Percentiles rank a stretch among this genome's conserved stretches.
Evolutionary conservation across 768 basidiomycete species (phyloP).

Genomic region (Hygrophoropsis aurantiaca): DNA sequence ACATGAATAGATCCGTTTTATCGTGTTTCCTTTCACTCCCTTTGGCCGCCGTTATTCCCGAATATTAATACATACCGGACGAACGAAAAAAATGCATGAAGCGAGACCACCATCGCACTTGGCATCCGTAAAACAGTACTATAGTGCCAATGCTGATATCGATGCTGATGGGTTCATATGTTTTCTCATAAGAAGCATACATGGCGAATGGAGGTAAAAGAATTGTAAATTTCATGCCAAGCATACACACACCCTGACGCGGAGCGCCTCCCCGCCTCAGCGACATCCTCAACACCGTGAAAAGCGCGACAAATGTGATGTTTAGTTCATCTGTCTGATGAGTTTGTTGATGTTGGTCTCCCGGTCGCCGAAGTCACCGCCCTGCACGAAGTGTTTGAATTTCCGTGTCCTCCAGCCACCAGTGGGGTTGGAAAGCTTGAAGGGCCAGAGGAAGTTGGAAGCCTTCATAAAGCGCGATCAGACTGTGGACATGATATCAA

Average conservation of each 20-base stretch:
- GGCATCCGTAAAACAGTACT: not conserved
- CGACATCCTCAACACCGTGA: slow-evolving; percentile 3
- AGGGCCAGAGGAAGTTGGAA: slow-evolving; percentile 98
- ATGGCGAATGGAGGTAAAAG: slow-evolving; percentile 16
- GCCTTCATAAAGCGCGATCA: no score
- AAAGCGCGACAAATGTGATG: slow-evolving; percentile 1
- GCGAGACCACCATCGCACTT: not conserved
- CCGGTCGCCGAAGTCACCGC: slow-evolving; percentile 97
- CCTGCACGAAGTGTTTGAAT: slow-evolving; percentile 96
- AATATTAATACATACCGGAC: no score
- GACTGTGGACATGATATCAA: not conserved
- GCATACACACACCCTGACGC: slow-evolving; percentile 30
- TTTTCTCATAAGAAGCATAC: slow-evolving; percentile 29
- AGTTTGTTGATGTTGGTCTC: slow-evolving; percentile 98
- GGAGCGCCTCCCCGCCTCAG: slow-evolving; percentile 8
- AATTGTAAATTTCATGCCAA: slow-evolving; percentile 25
- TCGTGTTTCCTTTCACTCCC: no score
- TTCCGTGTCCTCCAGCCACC: slow-evolving; percentile 98
- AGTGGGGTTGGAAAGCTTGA: slow-evolving; percentile 99
- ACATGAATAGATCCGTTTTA: no score
- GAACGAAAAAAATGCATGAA: no score
- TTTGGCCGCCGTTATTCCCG: no score
- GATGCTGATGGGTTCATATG: slow-evolving; percentile 22
- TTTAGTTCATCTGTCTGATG: slow-evolving; percentile 90
- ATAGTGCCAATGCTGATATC: not conserved